Percentiles rank a stretch among this genome's conserved stretches.
Evolutionary conservation across 495 filamentous ascomycete species (phyloP).

Genomic region (Collariella sp.): DNA sequence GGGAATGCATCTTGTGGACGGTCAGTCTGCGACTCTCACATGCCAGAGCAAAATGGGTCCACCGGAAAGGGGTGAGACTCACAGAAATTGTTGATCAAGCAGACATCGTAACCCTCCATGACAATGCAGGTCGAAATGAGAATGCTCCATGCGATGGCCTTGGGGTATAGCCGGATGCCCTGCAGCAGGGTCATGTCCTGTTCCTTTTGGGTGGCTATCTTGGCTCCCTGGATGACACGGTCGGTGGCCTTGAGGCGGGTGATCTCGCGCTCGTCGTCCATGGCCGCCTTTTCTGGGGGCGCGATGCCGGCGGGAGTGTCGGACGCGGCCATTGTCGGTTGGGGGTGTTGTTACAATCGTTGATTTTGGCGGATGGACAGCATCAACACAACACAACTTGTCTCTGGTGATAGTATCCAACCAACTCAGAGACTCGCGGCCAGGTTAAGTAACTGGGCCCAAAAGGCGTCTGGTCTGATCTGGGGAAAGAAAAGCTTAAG

Average conservation of each 20-base stretch:
- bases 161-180: slow-evolving; percentile 46
- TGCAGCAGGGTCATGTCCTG: slow-evolving; percentile 47
- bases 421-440: not conserved
- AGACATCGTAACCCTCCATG: slow-evolving; percentile 59
- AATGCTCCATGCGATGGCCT: slow-evolving; percentile 51
- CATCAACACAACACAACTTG: not conserved
- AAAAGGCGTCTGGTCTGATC: not conserved
- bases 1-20: slow-evolving; percentile 38
- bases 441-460: too few species aligned
- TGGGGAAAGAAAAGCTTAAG: not conserved
- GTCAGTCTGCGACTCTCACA: not conserved
- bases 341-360: not conserved
- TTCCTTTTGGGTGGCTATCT: slow-evolving; percentile 43
- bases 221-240: slow-evolving; percentile 39
- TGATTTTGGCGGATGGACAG: not conserved
- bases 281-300: not conserved
- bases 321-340: slow-evolving; percentile 14
- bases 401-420: not conserved
- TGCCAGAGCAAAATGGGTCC: not conserved
- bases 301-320: not conserved
- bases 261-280: slow-evolving; percentile 7
- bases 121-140: slow-evolving; percentile 54
- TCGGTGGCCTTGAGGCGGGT: slow-evolving; percentile 22
- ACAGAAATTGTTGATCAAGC: slow-evolving; percentile 51
- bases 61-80: slow-evolving; percentile 7